Evolutionary conservation across 1,139 yeast species (phyloP).

Genomic region (Ogataea hybrid): DNA sequence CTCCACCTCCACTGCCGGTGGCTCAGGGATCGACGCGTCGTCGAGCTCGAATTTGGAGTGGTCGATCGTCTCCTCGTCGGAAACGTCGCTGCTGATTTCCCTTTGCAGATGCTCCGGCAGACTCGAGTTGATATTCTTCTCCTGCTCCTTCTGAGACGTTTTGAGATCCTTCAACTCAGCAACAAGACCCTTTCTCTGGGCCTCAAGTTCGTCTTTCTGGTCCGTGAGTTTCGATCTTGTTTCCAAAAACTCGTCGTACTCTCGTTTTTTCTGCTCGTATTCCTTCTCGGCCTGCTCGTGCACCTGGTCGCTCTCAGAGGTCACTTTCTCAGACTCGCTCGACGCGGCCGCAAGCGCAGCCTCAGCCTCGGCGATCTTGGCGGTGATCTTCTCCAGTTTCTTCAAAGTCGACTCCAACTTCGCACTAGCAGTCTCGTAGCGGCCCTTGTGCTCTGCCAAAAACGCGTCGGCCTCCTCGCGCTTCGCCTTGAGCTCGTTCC

Average conservation of each 20-base stretch:
- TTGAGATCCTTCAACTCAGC: conserved; percentile 45
- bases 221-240: conserved; percentile 42
- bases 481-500: conserved; percentile 27
- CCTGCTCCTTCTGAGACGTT: conserved; percentile 39
- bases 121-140: conserved; percentile 44
- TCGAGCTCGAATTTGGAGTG: conserved; percentile 28
- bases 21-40: conserved; percentile 30
- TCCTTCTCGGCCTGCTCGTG: conserved; percentile 35
- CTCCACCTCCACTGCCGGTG: conserved; percentile 25
- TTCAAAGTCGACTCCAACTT: conserved; percentile 23
- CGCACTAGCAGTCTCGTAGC: conserved; percentile 24
- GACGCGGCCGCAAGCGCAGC: conserved; percentile 21
- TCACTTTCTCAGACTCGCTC: conserved; percentile 26
- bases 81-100: conserved; percentile 39
- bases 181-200: conserved; percentile 43
- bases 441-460: conserved; percentile 27
- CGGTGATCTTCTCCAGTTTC: conserved; percentile 26
- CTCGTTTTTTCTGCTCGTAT: conserved; percentile 36
- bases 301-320: conserved; percentile 27
- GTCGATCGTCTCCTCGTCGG: conserved; percentile 30
- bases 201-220: conserved; percentile 43
- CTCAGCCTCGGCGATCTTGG: conserved; percentile 25
- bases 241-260: conserved; percentile 39
- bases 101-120: conserved; percentile 53
- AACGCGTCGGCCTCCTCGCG: conserved; percentile 30